Conservation (phyloP, 805 yeast genomes). For the Kluyveromyces aestuarii region DNA sequence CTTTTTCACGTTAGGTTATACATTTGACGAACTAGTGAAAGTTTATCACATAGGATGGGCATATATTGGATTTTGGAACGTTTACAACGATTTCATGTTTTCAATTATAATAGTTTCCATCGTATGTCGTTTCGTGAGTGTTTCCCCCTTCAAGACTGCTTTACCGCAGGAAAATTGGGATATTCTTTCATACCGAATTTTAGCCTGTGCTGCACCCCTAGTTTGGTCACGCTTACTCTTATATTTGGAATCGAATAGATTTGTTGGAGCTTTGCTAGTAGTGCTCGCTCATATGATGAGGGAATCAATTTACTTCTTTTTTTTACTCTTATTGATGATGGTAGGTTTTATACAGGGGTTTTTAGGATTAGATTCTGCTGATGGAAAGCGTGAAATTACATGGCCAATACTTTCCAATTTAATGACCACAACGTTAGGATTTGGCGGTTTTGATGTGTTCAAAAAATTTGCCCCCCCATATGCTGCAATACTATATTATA, state of each 20-base stretch:
- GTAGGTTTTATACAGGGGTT: slow-evolving; percentile 83
- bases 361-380: slow-evolving; percentile 79
- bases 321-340: slow-evolving; percentile 57
- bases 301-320: slow-evolving; percentile 77
- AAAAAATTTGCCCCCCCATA: slow-evolving; percentile 75
- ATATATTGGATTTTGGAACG: slow-evolving; percentile 72
- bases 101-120: slow-evolving; percentile 43
- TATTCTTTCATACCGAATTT: slow-evolving; percentile 53
- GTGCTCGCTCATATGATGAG: slow-evolving; percentile 80
- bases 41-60: slow-evolving; percentile 66
- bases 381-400: slow-evolving; percentile 74
- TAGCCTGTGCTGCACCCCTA: slow-evolving; percentile 77
- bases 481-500: slow-evolving; percentile 69
- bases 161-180: slow-evolving; percentile 33
- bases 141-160: slow-evolving; percentile 19
- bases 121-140: slow-evolving; percentile 39
- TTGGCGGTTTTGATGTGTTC: slow-evolving; percentile 62
- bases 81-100: slow-evolving; percentile 66
- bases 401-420: slow-evolving; percentile 51
- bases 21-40: slow-evolving; percentile 60
- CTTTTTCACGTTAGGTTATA: slow-evolving; percentile 55
- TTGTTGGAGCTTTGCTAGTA: slow-evolving; percentile 84
- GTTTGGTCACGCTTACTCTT: slow-evolving; percentile 77
- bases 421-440: slow-evolving; percentile 65
- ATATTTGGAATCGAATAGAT: slow-evolving; percentile 67